Evolutionary conservation across 805 yeast species (phyloP), one percentile per base, ranked within the genome.

Genomic region (Candida methanosorbosa): DNA sequence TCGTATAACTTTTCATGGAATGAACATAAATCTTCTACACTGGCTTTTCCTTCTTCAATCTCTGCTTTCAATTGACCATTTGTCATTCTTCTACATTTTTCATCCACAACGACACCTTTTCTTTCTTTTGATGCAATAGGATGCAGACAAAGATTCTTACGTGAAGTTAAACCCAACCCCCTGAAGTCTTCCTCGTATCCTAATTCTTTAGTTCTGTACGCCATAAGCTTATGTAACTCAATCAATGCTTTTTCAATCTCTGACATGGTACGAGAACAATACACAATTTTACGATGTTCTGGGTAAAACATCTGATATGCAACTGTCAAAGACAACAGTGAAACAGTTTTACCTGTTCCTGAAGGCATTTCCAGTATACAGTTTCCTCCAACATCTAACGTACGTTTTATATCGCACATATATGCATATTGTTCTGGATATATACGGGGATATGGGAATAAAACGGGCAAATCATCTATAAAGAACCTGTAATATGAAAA

Each of bases 201-300:
- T 33, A 92, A 65, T 51, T 85, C 95, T 32, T 75, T 68, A 2
- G 87, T 60, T 45, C 99, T 70, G 53, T 72, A 92, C 36, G 76
- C 84, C 97, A 92, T 92, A 48, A 92, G 67, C 37, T 75, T 77
- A 41, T 83, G 78, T 64, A 92, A 67, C 63, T 92, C 99, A 7
- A 90, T 85, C 52, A 92, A 63, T 0, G 98, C 97, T 61, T 92
- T 92, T 61, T 92, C 98, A 55, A 92, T 92, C 63, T 92, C 99
- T 9, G 97, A 85, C 97, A 92, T 92, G 23, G 99, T 92, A 70
- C 99, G 97, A 5, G 98, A 92, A 59, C 99, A 92, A 60, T 92
- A 92, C 6, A 92, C 85, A 45, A 92, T 78, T 66, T 90, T 92
- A 14, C 95, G 64, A 52, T 86, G 95, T 50, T 90, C 97, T 9